These are phyloP conservation scores for Hyaloscypha hepaticicola DNA, from an alignment of 495 filamentous ascomycete species.

Conservation along the genomic window DNA sequence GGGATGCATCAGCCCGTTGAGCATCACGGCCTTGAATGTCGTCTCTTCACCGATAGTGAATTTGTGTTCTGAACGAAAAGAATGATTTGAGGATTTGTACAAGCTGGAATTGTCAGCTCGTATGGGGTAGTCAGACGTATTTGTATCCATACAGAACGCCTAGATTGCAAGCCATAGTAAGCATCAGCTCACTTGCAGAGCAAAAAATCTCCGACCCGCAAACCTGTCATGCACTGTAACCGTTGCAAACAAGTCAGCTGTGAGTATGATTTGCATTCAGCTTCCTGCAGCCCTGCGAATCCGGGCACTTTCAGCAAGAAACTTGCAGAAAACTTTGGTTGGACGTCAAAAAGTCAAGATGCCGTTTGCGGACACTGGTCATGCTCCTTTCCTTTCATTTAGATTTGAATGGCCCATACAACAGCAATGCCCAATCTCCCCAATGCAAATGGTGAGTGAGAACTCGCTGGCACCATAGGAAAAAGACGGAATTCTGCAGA, in stretches of 20 bases:
- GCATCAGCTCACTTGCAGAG: not conserved
- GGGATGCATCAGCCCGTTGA: too few relatives aligned
- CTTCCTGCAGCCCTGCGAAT: not conserved
- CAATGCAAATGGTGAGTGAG: not conserved
- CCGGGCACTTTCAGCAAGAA: not conserved
- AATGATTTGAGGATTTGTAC: too few relatives aligned
- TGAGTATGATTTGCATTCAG: not conserved
- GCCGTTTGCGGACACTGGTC: not conserved
- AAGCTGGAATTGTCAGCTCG: too few relatives aligned
- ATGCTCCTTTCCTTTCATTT: not conserved
- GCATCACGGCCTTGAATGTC: too few relatives aligned
- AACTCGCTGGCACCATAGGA: not conserved
- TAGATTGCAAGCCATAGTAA: not conserved
- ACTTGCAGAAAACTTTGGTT: not conserved
- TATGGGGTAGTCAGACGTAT: too few relatives aligned
- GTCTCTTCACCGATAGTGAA: too few relatives aligned
- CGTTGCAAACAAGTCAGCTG: not conserved
- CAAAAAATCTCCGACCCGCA: not conserved
- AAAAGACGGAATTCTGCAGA: not conserved
- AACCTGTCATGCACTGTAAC: not conserved
- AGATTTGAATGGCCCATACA: not conserved
- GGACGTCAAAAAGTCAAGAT: not conserved
- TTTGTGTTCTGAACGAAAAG: too few relatives aligned
- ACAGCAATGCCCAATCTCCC: not conserved
- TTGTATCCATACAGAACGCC: too few relatives aligned